Evolutionary conservation across 2,329 filamentous ascomycete genomes (phyloP).

Genomic region (Fusarium sp.): DNA sequence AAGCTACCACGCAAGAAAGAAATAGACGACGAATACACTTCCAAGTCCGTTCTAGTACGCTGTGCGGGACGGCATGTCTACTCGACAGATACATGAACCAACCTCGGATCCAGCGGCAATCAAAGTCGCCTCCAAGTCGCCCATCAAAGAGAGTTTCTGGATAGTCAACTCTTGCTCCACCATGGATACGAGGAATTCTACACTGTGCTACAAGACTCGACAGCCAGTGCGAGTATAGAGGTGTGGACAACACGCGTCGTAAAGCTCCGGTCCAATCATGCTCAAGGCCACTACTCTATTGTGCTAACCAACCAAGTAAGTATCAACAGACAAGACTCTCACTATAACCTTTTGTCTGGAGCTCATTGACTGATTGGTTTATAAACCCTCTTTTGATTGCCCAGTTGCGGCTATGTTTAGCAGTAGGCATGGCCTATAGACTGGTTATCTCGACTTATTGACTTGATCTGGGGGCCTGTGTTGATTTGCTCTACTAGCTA

Average conservation of each 20-base stretch:
- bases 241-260: neutral
- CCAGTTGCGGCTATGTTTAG: neutral
- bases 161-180: neutral
- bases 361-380: neutral
- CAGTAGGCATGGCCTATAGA: neutral
- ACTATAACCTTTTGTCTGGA: neutral
- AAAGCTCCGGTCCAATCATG: conserved; percentile 15
- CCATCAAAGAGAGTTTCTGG: neutral
- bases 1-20: neutral
- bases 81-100: neutral
- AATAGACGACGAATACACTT: conserved; percentile 7
- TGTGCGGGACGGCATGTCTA: neutral
- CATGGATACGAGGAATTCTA: neutral
- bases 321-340: neutral
- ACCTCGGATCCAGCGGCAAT: neutral
- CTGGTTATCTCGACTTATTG: too few species aligned
- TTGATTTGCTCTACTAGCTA: too few species aligned
- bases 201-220: neutral
- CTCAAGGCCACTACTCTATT: neutral
- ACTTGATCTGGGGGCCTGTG: too few species aligned
- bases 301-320: neutral
- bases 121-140: neutral
- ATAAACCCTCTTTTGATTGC: too few species aligned
- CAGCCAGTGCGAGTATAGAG: conserved; percentile 24
- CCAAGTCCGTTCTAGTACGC: conserved; percentile 22